These are phyloP conservation scores for Blyttiomyces sp. DNA, from an alignment of 371 early-diverging fungal genomes.

Conservation along the genomic window DNA sequence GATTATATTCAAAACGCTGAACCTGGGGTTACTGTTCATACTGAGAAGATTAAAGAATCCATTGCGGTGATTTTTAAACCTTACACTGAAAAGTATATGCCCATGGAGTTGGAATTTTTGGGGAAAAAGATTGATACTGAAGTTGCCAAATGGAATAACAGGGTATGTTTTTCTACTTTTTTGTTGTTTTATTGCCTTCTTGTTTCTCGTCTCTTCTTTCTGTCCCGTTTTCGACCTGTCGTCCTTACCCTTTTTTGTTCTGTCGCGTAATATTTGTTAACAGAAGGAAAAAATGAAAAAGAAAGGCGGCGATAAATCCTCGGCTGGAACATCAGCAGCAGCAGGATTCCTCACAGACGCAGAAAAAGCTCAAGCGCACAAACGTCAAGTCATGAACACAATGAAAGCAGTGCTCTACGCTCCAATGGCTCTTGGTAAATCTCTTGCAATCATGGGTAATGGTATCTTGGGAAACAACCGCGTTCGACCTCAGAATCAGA, in stretches of 20 bases:
- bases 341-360: conserved; percentile 37
- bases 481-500: conserved; percentile 16
- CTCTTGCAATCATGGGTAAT: conserved; percentile 20
- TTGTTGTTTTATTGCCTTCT: too few relatives aligned
- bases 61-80: conserved; percentile 32
- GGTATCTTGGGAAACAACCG: conserved; percentile 8
- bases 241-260: too few relatives aligned
- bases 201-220: not conserved
- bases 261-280: too few relatives aligned
- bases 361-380: conserved; percentile 43
- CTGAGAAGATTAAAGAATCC: conserved; percentile 23
- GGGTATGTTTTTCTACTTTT: conserved; percentile 24
- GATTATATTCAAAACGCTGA: conserved; percentile 33
- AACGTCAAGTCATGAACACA: conserved; percentile 45
- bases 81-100: conserved; percentile 41
- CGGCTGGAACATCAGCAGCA: not conserved
- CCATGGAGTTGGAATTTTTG: conserved; percentile 42
- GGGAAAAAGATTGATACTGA: conserved; percentile 29
- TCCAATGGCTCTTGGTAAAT: conserved; percentile 41
- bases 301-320: conserved; percentile 1
- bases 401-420: conserved; percentile 50
- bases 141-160: conserved; percentile 44
- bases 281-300: not conserved
- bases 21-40: conserved; percentile 29
- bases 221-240: not conserved